Evolutionary conservation across 257 asterid genomes (phyloP).

Genomic region (Jasminum sambac): DNA sequence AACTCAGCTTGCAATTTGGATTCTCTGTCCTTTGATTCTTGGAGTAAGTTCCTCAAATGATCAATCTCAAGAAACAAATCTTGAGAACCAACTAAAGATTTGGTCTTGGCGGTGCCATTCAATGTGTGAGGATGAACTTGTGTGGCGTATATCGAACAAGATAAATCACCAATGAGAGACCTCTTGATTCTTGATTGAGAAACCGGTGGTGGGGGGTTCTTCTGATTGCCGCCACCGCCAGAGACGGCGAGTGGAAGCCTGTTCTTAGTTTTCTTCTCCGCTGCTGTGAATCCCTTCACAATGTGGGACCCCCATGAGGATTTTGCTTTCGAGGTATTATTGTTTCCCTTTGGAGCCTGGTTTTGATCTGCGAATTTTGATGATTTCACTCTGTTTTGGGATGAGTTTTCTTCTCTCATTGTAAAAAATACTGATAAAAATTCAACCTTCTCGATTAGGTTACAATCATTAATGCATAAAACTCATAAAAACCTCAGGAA

Average conservation of each 20-base stretch:
- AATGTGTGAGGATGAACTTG: constrained; percentile 78
- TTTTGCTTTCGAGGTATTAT: constrained; percentile 58
- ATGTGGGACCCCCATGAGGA: constrained; percentile 88
- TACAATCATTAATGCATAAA: constrained; percentile 11
- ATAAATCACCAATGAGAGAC: constrained; percentile 75
- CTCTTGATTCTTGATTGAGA: constrained; percentile 67
- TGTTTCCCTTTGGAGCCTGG: constrained; percentile 45
- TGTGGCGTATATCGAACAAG: constrained; percentile 58
- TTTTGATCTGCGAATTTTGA: constrained; percentile 69
- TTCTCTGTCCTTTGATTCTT: constrained; percentile 86
- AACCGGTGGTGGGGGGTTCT: constrained; percentile 31
- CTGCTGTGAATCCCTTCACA: constrained; percentile 78
- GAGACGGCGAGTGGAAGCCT: constrained; percentile 43
- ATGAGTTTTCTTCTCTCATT: constrained; percentile 69
- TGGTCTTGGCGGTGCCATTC: constrained; percentile 37
- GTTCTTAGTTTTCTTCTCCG: constrained; percentile 69
- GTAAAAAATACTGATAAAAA: constrained; percentile 23
- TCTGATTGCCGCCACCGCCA: constrained; percentile 41
- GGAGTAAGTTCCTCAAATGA: constrained; percentile 73
- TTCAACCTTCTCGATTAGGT: background rate
- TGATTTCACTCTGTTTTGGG: constrained; percentile 51
- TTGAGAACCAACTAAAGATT: constrained; percentile 48
- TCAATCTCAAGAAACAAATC: constrained; percentile 84
- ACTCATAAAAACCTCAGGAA: constrained; percentile 14
- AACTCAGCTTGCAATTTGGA: constrained; percentile 63